These are phyloP conservation scores for Penicillium subrubescens DNA, from an alignment of 495 filamentous ascomycete genomes.

Conservation along the genomic window DNA sequence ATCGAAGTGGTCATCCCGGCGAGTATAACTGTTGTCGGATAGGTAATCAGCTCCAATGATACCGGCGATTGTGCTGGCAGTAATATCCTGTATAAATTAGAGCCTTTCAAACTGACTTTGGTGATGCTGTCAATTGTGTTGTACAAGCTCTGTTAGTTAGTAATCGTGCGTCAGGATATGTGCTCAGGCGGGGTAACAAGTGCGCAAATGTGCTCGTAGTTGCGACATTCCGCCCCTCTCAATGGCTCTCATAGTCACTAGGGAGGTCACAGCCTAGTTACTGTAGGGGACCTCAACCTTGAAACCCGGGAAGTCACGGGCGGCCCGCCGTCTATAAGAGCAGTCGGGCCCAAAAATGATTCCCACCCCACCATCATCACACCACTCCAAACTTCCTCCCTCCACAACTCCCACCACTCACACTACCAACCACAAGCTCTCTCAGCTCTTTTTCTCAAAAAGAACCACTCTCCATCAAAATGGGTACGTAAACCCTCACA, in stretches of 20 bases:
- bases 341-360: background rate
- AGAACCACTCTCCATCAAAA: slow-evolving; percentile 21
- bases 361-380: background rate
- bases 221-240: slow-evolving; percentile 8
- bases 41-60: background rate
- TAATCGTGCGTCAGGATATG: slow-evolving; percentile 23
- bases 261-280: background rate
- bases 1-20: slow-evolving; percentile 29
- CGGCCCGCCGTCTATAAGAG: slow-evolving; percentile 21
- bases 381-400: slow-evolving; percentile 2
- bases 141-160: background rate
- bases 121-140: background rate
- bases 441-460: background rate
- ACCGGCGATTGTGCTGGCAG: background rate
- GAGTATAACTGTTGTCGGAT: background rate
- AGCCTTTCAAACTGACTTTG: background rate
- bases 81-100: background rate
- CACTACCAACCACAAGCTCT: background rate
- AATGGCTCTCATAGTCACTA: background rate
- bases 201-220: slow-evolving; percentile 34
- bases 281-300: no score
- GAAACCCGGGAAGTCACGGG: slow-evolving; percentile 29
- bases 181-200: slow-evolving; percentile 28
- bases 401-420: slow-evolving; percentile 6
- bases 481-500: slow-evolving; percentile 21